Evolutionary conservation across 2,329 filamentous ascomycete genomes (phyloP).

Genomic region (Cordyceps cateniannulata): DNA sequence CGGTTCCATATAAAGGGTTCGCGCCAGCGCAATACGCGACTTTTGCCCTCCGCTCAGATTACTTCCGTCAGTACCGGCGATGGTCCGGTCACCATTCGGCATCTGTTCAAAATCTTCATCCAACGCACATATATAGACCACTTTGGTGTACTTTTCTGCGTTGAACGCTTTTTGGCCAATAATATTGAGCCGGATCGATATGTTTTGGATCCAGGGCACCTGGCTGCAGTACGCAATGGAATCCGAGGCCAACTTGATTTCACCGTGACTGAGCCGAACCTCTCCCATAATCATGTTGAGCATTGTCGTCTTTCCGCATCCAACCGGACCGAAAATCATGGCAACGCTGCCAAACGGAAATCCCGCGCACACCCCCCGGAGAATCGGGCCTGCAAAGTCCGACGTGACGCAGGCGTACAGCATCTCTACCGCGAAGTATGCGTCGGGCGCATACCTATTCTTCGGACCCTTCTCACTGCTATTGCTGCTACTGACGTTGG

Average conservation of each 20-base stretch:
- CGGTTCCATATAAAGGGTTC: constrained; percentile 83
- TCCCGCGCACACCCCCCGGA: not conserved
- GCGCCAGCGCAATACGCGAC: constrained; percentile 49
- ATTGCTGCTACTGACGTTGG: not conserved
- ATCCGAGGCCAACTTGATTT: constrained; percentile 17
- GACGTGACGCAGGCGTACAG: not conserved
- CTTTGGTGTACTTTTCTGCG: not conserved
- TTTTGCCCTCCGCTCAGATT: constrained; percentile 18
- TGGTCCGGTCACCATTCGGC: not conserved
- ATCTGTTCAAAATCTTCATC: constrained; percentile 35
- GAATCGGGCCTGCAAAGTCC: not conserved
- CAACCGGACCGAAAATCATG: constrained; percentile 1
- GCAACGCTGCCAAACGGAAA: not conserved
- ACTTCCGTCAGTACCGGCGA: constrained; percentile 12
- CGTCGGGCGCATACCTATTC: not conserved
- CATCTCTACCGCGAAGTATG: not conserved
- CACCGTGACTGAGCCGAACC: constrained; percentile 16
- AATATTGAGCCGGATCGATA: not conserved
- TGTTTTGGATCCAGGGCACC: constrained; percentile 4
- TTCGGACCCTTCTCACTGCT: not conserved
- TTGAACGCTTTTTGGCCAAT: not conserved
- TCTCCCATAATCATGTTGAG: not conserved
- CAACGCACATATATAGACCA: not conserved
- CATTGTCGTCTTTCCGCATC: constrained; percentile 1
- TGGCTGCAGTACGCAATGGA: constrained; percentile 14